Percentiles rank a stretch among this genome's conserved stretches.
Conservation (phyloP, 2,329 filamentous ascomycete genomes). For the Pestalotiopsis sp. region DNA sequence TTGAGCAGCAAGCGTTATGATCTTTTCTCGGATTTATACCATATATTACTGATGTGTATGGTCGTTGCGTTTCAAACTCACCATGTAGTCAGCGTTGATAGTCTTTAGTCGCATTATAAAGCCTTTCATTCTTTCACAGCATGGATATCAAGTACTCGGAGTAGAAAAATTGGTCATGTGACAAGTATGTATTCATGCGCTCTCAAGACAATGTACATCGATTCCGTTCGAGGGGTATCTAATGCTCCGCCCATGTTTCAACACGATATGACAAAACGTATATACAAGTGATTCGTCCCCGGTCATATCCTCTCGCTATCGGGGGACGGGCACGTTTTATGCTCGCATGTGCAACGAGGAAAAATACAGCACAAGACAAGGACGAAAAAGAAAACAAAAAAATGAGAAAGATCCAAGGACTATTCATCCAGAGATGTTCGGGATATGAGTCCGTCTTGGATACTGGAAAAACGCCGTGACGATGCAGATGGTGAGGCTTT, state of each 20-base stretch:
- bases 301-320: not conserved
- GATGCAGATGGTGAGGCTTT: not conserved
- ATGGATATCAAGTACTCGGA: not conserved
- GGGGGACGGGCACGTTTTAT: not conserved
- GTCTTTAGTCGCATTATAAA: not conserved
- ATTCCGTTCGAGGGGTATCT: constrained; percentile 10
- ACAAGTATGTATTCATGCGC: not conserved
- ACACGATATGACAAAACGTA: not conserved
- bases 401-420: not conserved
- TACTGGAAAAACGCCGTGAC: not conserved
- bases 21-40: not conserved
- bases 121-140: not conserved
- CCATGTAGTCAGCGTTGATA: not conserved
- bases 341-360: not conserved
- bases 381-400: not conserved
- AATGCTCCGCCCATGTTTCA: constrained; percentile 1
- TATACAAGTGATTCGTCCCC: not conserved
- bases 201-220: not conserved
- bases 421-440: not conserved
- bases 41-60: no score
- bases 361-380: not conserved
- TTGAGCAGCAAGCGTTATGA: not conserved
- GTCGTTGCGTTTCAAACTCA: not conserved
- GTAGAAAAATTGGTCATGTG: not conserved
- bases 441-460: not conserved